Evolutionary conservation across 768 basidiomycete genomes (phyloP).

Genomic region (Melanogaster broomeanus): DNA sequence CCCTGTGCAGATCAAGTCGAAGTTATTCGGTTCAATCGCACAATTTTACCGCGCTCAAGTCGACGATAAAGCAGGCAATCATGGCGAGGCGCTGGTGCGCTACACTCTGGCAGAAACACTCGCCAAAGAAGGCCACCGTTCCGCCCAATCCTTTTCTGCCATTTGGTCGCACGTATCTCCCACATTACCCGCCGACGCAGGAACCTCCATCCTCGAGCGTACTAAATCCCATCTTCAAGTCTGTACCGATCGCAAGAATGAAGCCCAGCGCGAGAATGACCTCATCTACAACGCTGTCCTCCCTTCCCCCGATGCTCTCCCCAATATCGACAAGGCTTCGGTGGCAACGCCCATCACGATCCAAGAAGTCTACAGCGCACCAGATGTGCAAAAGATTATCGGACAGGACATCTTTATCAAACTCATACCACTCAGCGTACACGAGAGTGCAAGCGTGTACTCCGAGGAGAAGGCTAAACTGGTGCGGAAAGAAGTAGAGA

Average conservation of each 20-base stretch:
- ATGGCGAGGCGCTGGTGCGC: conserved; percentile 85
- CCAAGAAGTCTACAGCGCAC: conserved; percentile 88
- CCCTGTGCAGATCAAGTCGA: conserved; percentile 76
- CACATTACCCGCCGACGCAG: conserved; percentile 86
- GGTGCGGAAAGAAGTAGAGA: conserved; percentile 86
- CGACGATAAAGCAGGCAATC: conserved; percentile 73
- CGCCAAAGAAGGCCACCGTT: conserved; percentile 81
- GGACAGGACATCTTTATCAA: conserved; percentile 88
- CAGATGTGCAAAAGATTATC: conserved; percentile 93
- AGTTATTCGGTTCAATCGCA: conserved; percentile 82
- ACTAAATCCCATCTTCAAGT: conserved; percentile 81
- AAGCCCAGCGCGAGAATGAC: conserved; percentile 90
- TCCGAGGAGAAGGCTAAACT: conserved; percentile 98
- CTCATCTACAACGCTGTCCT: conserved; percentile 94
- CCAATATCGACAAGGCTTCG: conserved; percentile 76
- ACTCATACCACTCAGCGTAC: conserved; percentile 89
- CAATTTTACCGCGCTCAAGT: conserved; percentile 86
- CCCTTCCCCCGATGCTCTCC: conserved; percentile 75
- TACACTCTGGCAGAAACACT: conserved; percentile 73
- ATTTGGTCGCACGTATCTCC: conserved; percentile 75
- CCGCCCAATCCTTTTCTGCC: conserved; percentile 67
- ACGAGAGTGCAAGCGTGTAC: conserved; percentile 94
- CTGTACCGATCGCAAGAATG: conserved; percentile 70
- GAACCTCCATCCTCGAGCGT: conserved; percentile 75
- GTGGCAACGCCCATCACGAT: conserved; percentile 88